Percentiles rank a stretch among this genome's conserved stretches.
Conservation (phyloP, 306 rosid species). For the Cyamopsis tetragonoloba region DNA sequence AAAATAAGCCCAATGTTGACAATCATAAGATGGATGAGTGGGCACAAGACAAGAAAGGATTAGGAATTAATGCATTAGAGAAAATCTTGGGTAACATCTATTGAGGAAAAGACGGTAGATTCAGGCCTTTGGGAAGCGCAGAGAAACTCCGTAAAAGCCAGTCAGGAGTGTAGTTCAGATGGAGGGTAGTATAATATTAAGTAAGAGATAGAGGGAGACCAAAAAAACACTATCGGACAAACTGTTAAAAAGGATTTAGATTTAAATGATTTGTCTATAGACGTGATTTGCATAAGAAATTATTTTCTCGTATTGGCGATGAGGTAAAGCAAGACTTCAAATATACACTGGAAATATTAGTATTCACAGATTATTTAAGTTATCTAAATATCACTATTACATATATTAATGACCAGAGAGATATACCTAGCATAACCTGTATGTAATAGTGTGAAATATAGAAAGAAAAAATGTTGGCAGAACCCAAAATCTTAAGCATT, state of each 20-base stretch:
- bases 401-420: not conserved
- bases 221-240: not conserved
- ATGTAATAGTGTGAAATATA: not conserved
- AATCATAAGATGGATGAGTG: not conserved
- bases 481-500: constrained; percentile 1
- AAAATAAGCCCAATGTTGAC: not conserved
- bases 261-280: not conserved
- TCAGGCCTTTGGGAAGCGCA: not conserved
- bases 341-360: not conserved
- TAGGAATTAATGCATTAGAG: not conserved
- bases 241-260: not conserved
- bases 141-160: not conserved
- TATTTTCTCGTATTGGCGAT: not conserved
- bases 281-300: not conserved
- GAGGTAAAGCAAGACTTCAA: constrained; percentile 6
- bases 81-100: not conserved
- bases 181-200: not conserved
- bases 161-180: not conserved
- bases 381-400: constrained; percentile 3
- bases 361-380: not conserved
- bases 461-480: not conserved
- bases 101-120: not conserved
- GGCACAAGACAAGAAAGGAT: not conserved
- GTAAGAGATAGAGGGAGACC: not conserved
- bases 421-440: not conserved